Conservation (phyloP, 345 rosid species). For the Dipteronia sinensis region DNA sequence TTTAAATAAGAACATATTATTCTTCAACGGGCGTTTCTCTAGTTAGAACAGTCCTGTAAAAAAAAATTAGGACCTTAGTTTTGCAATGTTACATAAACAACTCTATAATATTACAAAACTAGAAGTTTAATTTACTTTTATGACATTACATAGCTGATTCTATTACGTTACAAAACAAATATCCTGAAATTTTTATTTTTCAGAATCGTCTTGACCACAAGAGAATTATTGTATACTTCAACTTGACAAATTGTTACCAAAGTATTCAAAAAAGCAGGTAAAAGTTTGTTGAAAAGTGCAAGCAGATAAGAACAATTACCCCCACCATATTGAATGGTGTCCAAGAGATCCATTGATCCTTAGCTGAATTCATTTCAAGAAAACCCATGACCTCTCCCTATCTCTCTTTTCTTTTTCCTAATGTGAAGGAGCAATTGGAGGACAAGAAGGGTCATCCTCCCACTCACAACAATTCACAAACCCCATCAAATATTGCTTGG, state of each 20-base stretch:
- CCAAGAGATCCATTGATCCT: constrained; percentile 4
- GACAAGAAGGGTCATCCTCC: constrained; percentile 23
- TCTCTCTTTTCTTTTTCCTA: neutral
- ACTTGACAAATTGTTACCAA: neutral
- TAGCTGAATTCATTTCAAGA: constrained; percentile 4
- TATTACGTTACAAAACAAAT: too few relatives aligned
- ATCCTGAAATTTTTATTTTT: too few relatives aligned
- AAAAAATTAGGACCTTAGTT: too few relatives aligned
- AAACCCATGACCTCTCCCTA: neutral
- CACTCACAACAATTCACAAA: neutral
- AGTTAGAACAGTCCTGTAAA: too few relatives aligned
- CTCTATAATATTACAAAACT: too few relatives aligned
- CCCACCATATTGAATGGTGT: constrained; percentile 21
- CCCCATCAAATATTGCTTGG: neutral
- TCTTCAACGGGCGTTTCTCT: neutral
- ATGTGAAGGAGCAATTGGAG: constrained; percentile 18
- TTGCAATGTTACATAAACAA: too few relatives aligned
- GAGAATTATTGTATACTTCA: neutral
- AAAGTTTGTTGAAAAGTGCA: constrained; percentile 12
- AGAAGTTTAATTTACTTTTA: too few relatives aligned
- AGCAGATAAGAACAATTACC: constrained; percentile 17
- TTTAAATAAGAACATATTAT: neutral
- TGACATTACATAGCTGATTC: too few relatives aligned
- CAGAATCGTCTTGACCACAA: neutral
- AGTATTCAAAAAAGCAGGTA: constrained; percentile 11